These are phyloP conservation scores for Lentinula raphanica DNA, from an alignment of 768 basidiomycete genomes.

Conservation along the genomic window DNA sequence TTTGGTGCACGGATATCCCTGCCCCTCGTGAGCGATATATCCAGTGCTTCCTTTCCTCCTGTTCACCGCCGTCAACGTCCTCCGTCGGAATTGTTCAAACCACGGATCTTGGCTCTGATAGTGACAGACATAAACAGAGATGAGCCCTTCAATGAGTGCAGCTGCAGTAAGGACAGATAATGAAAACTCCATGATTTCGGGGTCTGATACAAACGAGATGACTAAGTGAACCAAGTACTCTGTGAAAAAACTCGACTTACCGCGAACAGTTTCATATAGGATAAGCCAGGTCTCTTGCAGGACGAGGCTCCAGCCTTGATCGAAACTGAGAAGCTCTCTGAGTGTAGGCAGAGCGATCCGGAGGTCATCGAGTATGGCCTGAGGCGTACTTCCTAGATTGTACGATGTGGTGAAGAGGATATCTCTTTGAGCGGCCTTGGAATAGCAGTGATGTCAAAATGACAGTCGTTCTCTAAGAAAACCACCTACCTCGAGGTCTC, in stretches of 20 bases:
- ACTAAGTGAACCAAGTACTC: background rate
- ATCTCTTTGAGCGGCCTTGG: slow-evolving; percentile 52
- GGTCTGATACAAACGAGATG: slow-evolving; percentile 29
- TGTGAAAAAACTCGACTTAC: slow-evolving; percentile 22
- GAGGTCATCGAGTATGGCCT: slow-evolving; percentile 53
- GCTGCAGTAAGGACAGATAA: slow-evolving; percentile 49
- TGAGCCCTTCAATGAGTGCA: slow-evolving; percentile 43
- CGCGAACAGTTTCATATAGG: slow-evolving; percentile 38
- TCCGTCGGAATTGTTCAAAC: slow-evolving; percentile 8
- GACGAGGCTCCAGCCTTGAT: slow-evolving; percentile 40
- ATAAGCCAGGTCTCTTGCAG: slow-evolving; percentile 44
- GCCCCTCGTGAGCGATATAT: no score
- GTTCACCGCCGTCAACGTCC: background rate
- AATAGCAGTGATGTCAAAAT: background rate
- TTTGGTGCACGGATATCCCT: no score
- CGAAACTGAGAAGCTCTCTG: slow-evolving; percentile 29
- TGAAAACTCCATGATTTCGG: slow-evolving; percentile 48
- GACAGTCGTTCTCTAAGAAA: background rate
- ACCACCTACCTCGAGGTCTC: slow-evolving; percentile 48
- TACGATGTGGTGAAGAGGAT: slow-evolving; percentile 44
- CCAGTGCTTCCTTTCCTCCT: background rate
- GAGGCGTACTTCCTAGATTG: slow-evolving; percentile 46
- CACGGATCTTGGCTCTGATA: slow-evolving; percentile 29
- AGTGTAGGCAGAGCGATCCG: slow-evolving; percentile 53
- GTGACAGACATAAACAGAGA: slow-evolving; percentile 30